Base-by-base conservation (phyloP, 2,329 filamentous ascomycete species). In the Venturia aucupariae region DNA sequence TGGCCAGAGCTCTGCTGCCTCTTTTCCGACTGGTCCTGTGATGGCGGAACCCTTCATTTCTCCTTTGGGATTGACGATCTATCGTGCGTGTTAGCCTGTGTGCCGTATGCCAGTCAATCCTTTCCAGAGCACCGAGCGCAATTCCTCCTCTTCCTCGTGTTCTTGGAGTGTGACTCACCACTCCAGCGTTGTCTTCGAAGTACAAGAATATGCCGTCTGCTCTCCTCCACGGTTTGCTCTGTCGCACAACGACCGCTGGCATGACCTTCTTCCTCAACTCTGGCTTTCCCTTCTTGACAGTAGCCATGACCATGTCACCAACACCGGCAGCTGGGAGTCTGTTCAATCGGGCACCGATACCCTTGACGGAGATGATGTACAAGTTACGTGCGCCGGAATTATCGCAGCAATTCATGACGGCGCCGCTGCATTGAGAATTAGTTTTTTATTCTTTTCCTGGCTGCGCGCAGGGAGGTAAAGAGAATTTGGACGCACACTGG, bases 41-140 rank as follows among this genome's bases (percentile, higher is more conserved):
- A 99, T 99, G 80, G 94, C 94, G 71, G 92, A 97, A 78, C 94
- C 94, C 90, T 99, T 99, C 94, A 99, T 99, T 85, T 99, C 94
- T 84, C 94, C 94, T 90, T 99, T 99, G 82, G 93, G 92, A 86
- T 99, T 99, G 86, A 99, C 94, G 77, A 99, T 99, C 90, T 94
- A 76, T 64, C 63, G 17, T 35, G 15, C 51, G 51, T n/a, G 39
- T 59, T 62, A 46, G 35, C 27, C 19, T 55, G 55, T 30, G 59
- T 63, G 22, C 32, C 54, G 35, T 42, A 7, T 27, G 64, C 70
- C 30, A 35, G 15, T 63, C 68, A 44, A 64, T 46, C n/a, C 30
- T 19, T 24, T 65, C 65, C 65, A 44, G 3, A 24, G 27, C 54
- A 7, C 60, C 15, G 44, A n/a, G 13, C 63, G 24, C 41, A 60